Base-by-base conservation (phyloP, 257 asterid species). In the Ilex aquifolium region DNA sequence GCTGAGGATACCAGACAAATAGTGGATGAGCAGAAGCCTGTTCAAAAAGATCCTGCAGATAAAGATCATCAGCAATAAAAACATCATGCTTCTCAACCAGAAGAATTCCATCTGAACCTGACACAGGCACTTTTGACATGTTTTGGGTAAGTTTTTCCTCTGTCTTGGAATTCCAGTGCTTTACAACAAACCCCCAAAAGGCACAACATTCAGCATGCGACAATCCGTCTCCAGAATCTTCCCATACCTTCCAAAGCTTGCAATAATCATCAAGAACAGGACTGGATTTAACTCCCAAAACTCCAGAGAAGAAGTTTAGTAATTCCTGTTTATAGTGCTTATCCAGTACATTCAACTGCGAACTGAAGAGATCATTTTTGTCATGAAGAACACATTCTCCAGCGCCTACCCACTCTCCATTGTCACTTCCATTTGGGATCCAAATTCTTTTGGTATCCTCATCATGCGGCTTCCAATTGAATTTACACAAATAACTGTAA, bases 1-100 rank as follows among this genome's bases (percentile, higher is more conserved):
- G 66, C 16, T 68, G 65, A 13, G 81, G 81, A 42, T 64, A 76
- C 81, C 81, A 72, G 50, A 76, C 72, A 40, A 72, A 76, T 61
- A 76, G 65, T 15, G 74, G 75, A 21, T 32, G 69, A n/a, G 66
- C 57, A 62, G 65, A 52, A 32, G 53, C 31, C 31, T 61, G 60
- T 56, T 49, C 67, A 21, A 76, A 72, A 40, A 67, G 65, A 46
- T 72, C 81, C 64, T 65, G 72, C 65, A 72, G 63, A 61, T 44
- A 64, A 44, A 76, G 77, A 72, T 68, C 75, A 72, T 76, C 78
- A 2, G 75, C 77, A 68, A 72, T 68, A 44, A 76, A 67, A 44
- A 72, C 77, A 39, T 72, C 75, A 13, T 31, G 53, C 57, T 72
- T 76, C 56, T 76, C 62, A 31, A 68, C 17, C 55, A 76, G n/a